Evolutionary conservation across 139 green algal species (phyloP).

Genomic region (Dunaliella primolecta): DNA sequence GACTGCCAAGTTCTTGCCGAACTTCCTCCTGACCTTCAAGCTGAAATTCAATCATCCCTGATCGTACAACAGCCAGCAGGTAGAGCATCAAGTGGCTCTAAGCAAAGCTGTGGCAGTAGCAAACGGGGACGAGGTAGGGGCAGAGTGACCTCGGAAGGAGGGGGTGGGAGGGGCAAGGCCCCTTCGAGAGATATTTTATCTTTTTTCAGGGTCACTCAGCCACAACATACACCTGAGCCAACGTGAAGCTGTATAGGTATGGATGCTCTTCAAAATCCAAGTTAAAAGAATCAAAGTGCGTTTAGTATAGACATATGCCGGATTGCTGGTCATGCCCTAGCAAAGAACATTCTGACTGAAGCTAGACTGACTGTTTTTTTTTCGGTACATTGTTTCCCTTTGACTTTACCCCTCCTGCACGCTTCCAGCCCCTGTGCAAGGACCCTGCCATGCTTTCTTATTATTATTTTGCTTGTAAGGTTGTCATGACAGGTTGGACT

Average conservation of each 20-base stretch:
- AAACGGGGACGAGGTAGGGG: not conserved
- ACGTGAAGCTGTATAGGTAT: not conserved
- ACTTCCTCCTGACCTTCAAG: not conserved
- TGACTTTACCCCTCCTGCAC: too few relatives aligned
- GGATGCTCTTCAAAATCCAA: not conserved
- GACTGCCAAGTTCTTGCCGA: not conserved
- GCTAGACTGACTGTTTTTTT: too few relatives aligned
- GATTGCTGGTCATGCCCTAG: not conserved
- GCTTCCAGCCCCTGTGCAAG: too few relatives aligned
- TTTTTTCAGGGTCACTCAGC: not conserved
- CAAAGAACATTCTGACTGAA: too few relatives aligned
- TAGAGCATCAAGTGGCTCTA: not conserved
- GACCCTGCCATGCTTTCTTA: too few relatives aligned
- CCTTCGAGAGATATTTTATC: not conserved
- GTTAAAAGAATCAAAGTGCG: not conserved
- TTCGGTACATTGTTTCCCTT: too few relatives aligned
- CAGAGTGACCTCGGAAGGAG: not conserved
- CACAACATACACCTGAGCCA: not conserved
- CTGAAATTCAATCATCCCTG: not conserved
- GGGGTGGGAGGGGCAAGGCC: not conserved
- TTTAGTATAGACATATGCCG: not conserved
- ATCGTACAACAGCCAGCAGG: not conserved
- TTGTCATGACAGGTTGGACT: too few relatives aligned
- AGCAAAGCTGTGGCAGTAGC: not conserved
- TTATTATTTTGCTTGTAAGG: too few relatives aligned